These are phyloP conservation scores for Fusarium annulatum DNA, from an alignment of 2,329 filamentous ascomycete species.

Conservation along the genomic window DNA sequence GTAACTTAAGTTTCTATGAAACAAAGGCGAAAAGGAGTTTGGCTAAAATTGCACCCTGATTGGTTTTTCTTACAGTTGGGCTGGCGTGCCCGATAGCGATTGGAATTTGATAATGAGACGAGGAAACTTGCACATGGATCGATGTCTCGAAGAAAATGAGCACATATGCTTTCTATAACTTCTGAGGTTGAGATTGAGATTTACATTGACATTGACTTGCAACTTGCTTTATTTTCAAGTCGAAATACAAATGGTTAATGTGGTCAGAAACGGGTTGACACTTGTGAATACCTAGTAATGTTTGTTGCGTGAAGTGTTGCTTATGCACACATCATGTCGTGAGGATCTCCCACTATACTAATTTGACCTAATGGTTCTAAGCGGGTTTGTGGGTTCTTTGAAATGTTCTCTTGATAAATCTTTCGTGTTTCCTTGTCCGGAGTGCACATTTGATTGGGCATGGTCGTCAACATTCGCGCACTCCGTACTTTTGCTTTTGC, in stretches of 20 bases:
- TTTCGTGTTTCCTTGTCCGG: not conserved
- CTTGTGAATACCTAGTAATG: not conserved
- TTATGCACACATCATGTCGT: not conserved
- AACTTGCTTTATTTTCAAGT: not conserved
- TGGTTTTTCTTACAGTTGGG: constrained; percentile 7
- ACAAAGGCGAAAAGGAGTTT: constrained; percentile 1
- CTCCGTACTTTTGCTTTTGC: not conserved
- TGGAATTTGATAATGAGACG: constrained; percentile 31
- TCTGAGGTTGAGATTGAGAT: no score
- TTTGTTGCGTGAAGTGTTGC: not conserved
- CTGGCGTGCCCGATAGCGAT: constrained; percentile 27
- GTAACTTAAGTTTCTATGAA: constrained; percentile 64
- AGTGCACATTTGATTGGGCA: not conserved
- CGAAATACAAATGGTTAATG: not conserved
- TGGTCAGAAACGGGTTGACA: not conserved
- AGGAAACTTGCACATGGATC: not conserved
- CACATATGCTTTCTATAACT: not conserved
- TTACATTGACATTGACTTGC: not conserved
- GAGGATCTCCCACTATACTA: no score
- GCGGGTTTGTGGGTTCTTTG: not conserved
- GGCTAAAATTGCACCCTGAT: constrained; percentile 2
- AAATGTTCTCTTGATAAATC: not conserved
- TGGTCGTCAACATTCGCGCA: not conserved
- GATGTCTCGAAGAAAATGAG: not conserved
- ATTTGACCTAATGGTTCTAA: not conserved